Base-by-base conservation (phyloP, 1,139 yeast species). In the Geotrichum siamense region DNA sequence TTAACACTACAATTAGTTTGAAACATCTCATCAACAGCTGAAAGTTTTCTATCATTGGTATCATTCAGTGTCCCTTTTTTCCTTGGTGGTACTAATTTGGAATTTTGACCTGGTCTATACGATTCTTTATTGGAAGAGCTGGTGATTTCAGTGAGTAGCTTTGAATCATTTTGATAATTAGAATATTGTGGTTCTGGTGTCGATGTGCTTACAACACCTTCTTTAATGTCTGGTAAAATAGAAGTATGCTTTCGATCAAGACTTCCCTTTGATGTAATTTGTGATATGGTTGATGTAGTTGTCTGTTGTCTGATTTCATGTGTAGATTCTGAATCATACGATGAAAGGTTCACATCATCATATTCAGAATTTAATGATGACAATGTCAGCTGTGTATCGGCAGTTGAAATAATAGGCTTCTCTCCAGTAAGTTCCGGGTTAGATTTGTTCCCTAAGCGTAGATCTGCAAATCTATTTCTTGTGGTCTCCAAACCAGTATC, bases 211-310 rank as follows among this genome's bases (percentile, higher is more conserved):
- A 31, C 35, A 3, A 30, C 30, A 15, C 40, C 45, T 17, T 43
- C 45, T 17, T 36, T 38, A 8, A 43, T 43, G 19, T 38, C 42
- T 2, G 45, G 41, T 13, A 43, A 17, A 8, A 17, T 13, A 20
- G 26, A 12, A 16, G 20, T 16, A 9, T 22, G 19, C n/a, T 23
- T 16, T 23, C 26, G 30, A 13, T 9, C 22, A 17, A 22, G 15
- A 16, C 25, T 30, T 15, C 25, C 26, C n/a, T 22, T 37, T 16
- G 23, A n/a, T 19, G 31, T 30, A 20, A 36, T 30, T 4, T 34
- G 27, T n/a, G 44, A 33, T 10, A 35, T 33, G 23, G 31, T 28
- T 4, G 43, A n/a, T 5, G 26, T 38, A n/a, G 38, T 23, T 5
- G 43, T n/a, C 8, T 12, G 19, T 15, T 13, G n/a, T 20, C 31